Evolutionary conservation across 345 rosid genomes (phyloP).

Genomic region (Acer negundo): DNA sequence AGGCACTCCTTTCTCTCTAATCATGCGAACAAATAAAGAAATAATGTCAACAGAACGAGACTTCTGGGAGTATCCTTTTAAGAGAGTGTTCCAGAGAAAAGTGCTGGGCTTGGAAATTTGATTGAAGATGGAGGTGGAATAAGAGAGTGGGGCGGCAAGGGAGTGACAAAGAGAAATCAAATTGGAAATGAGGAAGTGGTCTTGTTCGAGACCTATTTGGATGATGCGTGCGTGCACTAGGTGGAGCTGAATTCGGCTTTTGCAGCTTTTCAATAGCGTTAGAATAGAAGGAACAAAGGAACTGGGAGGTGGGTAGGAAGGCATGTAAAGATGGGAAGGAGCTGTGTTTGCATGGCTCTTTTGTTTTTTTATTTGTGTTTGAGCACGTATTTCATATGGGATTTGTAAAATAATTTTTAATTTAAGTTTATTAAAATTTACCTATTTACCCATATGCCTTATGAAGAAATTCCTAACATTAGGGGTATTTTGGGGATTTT

Average conservation of each 20-base stretch:
- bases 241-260: constrained; percentile 42
- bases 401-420: no score
- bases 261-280: constrained; percentile 56
- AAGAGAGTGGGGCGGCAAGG: constrained; percentile 38
- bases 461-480: no score
- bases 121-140: constrained; percentile 51
- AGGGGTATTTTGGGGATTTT: no score
- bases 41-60: constrained; percentile 35
- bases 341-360: neutral
- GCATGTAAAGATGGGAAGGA: constrained; percentile 22
- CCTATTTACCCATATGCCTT: no score
- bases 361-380: no score
- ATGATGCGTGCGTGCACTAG: constrained; percentile 74
- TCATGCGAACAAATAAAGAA: constrained; percentile 57
- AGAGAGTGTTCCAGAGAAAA: constrained; percentile 60
- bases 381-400: no score
- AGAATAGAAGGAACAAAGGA: constrained; percentile 38
- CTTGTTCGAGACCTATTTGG: constrained; percentile 74
- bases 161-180: constrained; percentile 38
- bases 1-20: constrained; percentile 41
- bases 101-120: constrained; percentile 47
- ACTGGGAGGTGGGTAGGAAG: constrained; percentile 21
- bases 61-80: constrained; percentile 41
- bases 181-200: constrained; percentile 53
- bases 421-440: no score